Conservation (phyloP, 2,329 filamentous ascomycete genomes). For the Mycosphaerella sp. region DNA sequence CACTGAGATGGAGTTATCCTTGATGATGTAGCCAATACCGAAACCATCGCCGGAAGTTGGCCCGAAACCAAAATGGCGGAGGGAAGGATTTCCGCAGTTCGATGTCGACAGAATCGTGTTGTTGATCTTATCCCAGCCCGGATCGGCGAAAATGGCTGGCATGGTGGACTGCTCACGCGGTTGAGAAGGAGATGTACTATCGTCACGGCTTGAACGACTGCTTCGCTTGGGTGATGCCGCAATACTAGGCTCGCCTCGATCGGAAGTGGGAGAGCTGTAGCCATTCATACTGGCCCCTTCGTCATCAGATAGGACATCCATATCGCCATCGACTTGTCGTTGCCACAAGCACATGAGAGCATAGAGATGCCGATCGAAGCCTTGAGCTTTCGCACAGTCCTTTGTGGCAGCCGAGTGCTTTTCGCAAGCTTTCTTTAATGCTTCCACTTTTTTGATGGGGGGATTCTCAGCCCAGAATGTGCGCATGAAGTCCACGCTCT, state of each 20-base stretch:
- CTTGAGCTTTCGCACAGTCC: constrained; percentile 81
- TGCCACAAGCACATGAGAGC: constrained; percentile 95
- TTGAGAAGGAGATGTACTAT: constrained; percentile 50
- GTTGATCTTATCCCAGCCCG: constrained; percentile 92
- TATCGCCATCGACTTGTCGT: constrained; percentile 70
- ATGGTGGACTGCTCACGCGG: constrained; percentile 46
- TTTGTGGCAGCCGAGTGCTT: constrained; percentile 74
- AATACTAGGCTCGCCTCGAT: constrained; percentile 37
- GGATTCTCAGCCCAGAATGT: constrained; percentile 93
- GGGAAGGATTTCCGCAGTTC: constrained; percentile 95
- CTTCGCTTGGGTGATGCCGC: constrained; percentile 51
- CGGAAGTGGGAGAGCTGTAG: constrained; percentile 43
- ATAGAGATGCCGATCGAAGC: constrained; percentile 88
- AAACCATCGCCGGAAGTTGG: constrained; percentile 92
- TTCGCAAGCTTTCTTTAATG: constrained; percentile 74
- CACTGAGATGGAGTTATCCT: constrained; percentile 82
- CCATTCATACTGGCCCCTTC: constrained; percentile 56
- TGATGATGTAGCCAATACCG: constrained; percentile 98
- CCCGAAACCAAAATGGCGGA: constrained; percentile 94
- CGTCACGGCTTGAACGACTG: constrained; percentile 41
- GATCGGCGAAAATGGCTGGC: constrained; percentile 77
- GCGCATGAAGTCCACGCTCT: constrained; percentile 81
- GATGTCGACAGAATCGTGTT: constrained; percentile 91
- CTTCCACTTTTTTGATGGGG: constrained; percentile 73
- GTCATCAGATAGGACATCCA: constrained; percentile 34